A percentile compares a stretch with the other conserved stretches of the same genome.
These are phyloP conservation scores for Ogataea naganishii DNA, from an alignment of 805 yeast species.

Conservation along the genomic window DNA sequence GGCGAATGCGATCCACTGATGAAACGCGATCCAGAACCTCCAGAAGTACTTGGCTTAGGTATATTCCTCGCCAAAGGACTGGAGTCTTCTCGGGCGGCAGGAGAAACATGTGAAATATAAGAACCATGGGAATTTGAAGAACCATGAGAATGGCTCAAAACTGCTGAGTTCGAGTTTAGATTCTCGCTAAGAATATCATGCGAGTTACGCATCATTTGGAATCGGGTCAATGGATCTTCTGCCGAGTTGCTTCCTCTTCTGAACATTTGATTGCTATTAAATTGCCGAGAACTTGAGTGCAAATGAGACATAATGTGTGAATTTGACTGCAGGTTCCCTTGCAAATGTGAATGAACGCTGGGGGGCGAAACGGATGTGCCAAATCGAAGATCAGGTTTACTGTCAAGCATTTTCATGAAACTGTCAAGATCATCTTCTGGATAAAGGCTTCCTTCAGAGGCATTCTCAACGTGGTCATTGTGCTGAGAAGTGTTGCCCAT, in stretches of 20 bases:
- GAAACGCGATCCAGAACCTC: neutral
- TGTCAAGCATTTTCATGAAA: slow-evolving; percentile 26
- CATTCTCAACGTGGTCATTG: too few relatives aligned
- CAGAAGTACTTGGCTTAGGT: slow-evolving; percentile 1
- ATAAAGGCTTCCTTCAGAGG: too few relatives aligned
- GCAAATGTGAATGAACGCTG: too few relatives aligned
- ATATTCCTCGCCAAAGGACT: slow-evolving; percentile 2
- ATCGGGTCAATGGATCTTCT: slow-evolving; percentile 7
- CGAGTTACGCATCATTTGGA: slow-evolving; percentile 7
- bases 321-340: too few relatives aligned
- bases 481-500: slow-evolving; percentile 9
- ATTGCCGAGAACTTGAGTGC: too few relatives aligned
- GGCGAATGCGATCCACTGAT: neutral
- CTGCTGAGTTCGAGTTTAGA: slow-evolving; percentile 6
- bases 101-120: neutral
- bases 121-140: neutral
- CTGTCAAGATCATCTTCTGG: slow-evolving; percentile 25
- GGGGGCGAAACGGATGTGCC: too few relatives aligned
- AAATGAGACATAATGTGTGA: too few relatives aligned
- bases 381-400: slow-evolving; percentile 26
- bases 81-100: neutral
- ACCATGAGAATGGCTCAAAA: slow-evolving; percentile 1
- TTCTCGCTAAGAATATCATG: slow-evolving; percentile 10
- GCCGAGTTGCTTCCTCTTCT: too few relatives aligned
- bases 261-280: too few relatives aligned